Evolutionary conservation across 306 rosid species (phyloP).

Genomic region (Nissolia schottii): DNA sequence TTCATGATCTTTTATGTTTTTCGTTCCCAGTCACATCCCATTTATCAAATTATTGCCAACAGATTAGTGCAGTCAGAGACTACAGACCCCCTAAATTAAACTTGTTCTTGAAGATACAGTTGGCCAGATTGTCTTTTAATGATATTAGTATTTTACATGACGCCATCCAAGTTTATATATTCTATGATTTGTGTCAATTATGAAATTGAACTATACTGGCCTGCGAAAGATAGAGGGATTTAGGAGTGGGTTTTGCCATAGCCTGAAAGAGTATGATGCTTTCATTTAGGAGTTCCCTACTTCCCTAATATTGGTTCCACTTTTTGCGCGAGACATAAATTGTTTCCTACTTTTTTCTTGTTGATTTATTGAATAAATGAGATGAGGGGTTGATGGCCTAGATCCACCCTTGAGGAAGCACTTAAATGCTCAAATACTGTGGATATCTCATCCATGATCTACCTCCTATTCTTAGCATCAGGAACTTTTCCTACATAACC

Average conservation of each 20-base stretch:
- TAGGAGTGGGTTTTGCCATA: neutral
- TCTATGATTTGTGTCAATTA: neutral
- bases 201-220: neutral
- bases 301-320: neutral
- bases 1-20: constrained; percentile 1
- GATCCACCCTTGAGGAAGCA: neutral
- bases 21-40: neutral
- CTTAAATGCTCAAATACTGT: neutral
- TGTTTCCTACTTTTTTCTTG: neutral
- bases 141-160: neutral
- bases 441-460: neutral
- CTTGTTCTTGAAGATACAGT: neutral
- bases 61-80: neutral
- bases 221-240: neutral
- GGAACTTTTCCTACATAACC: neutral
- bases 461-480: neutral
- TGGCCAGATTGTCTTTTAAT: neutral
- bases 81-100: neutral
- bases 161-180: neutral
- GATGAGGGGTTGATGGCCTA: neutral
- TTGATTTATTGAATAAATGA: neutral
- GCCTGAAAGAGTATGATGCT: neutral
- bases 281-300: neutral
- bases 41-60: neutral
- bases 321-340: neutral